Evolutionary conservation across 148 eudicot genomes (phyloP).

Genomic region (Vaccinium darrowii): DNA sequence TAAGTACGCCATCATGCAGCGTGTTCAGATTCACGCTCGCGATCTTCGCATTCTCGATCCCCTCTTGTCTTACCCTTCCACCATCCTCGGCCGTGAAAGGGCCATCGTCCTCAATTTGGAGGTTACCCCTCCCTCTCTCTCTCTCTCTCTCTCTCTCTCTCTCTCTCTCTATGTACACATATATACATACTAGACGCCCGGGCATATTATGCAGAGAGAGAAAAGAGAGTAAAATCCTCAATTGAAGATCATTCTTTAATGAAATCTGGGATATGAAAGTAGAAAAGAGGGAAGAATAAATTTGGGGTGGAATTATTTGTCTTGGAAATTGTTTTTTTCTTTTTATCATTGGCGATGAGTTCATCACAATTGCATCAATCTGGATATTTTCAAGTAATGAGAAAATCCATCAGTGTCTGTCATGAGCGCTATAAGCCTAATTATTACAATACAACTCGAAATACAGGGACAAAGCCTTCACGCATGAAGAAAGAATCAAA

Average conservation of each 20-base stretch:
- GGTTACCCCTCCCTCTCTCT: conserved; percentile 21
- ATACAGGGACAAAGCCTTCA: too few species aligned
- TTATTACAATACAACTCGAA: too few species aligned
- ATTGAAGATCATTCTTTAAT: background rate
- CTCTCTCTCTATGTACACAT: background rate
- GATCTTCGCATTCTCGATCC: conserved; percentile 90
- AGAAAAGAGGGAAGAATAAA: background rate
- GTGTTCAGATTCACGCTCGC: conserved; percentile 83
- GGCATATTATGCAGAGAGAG: too few species aligned
- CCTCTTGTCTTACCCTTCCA: conserved; percentile 70
- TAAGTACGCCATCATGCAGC: conserved; percentile 76
- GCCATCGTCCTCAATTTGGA: conserved; percentile 86
- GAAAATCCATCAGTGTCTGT: too few species aligned
- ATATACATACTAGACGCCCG: too few species aligned
- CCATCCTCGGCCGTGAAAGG: conserved; percentile 78
- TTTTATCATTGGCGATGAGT: too few species aligned
- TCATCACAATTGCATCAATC: too few species aligned
- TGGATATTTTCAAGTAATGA: too few species aligned
- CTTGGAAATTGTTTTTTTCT: too few species aligned
- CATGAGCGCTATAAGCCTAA: too few species aligned
- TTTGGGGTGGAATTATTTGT: background rate
- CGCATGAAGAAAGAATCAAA: too few species aligned
- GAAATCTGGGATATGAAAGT: background rate
- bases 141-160: background rate
- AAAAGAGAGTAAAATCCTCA: background rate